Evolutionary conservation across 257 asterid genomes (phyloP), one percentile per base, ranked within the genome.

Genomic region (Primulina eburnea): DNA sequence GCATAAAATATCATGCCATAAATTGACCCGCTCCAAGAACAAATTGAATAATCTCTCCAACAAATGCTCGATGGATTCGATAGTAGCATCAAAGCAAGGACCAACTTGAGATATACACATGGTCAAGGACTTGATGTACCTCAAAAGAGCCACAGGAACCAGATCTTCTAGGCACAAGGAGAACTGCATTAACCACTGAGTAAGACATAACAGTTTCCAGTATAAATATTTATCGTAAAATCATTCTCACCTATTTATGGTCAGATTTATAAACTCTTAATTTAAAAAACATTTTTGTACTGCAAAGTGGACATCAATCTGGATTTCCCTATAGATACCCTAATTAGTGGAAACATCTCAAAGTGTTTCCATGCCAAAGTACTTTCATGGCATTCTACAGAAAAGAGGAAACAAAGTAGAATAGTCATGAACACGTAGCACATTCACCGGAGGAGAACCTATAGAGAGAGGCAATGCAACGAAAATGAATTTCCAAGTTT

Each of bases 161-260:
- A 90, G 88, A 84, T 93, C 99, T 84, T 93, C 99, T 60, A 93
- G 97, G 88, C 97, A 90, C 82, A 85, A 76, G 75, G 91, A 87
- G 87, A 93, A 93, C 97, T 93, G 96, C 76, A 90, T 77, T 73
- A 69, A 75, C 63, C 61, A 62, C 20, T 61, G 38, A 68, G 65
- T 75, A 68, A 77, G 69, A 69, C 37, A 71, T 60, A 67, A 61
- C 38, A 43, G 62, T 70, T 73, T 77, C 66, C 47, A 65, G 64
- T 17, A 17, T 34, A 66, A 47, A 75, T 59, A 64, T 73, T 40
- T 71, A 62, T 26, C 58, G 50, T 63, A 70, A 35, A 73, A 73
- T 20, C 30, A 33, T 64, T 52, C 11, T 21, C 64, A 56, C 55
- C 52, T 37, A 34, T 24, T 62, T 47, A 28, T 8, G 40, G 17